Evolutionary conservation across 2,329 filamentous ascomycete species (phyloP).

Genomic region (Gaeumannomyces sp.): DNA sequence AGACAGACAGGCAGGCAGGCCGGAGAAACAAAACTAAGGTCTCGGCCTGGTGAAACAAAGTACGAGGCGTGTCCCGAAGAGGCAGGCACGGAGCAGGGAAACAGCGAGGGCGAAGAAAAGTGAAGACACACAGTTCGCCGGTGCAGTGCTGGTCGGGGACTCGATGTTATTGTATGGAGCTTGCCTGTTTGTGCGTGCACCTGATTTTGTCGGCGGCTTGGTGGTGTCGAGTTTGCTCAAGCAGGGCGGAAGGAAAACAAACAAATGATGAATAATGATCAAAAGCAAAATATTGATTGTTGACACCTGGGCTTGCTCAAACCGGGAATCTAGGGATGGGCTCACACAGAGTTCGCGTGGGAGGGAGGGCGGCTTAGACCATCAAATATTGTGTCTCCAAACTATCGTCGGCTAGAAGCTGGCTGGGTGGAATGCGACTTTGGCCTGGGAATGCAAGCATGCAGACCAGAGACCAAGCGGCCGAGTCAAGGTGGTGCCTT

Average conservation of each 20-base stretch:
- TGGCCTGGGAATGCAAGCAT: not conserved
- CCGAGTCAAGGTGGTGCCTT: not conserved
- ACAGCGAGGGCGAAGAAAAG: not conserved
- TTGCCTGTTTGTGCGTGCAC: not conserved
- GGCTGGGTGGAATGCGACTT: not conserved
- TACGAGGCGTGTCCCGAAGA: not conserved
- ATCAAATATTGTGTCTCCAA: not conserved
- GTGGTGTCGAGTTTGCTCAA: not conserved
- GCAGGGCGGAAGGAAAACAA: not conserved
- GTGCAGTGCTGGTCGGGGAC: not conserved
- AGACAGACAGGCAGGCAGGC: not conserved
- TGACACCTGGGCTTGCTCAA: not conserved
- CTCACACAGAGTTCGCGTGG: not conserved
- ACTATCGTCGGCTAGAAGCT: no score
- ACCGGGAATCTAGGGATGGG: not conserved
- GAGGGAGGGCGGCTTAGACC: not conserved
- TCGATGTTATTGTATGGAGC: not conserved
- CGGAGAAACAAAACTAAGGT: not conserved
- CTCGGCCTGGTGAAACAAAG: not conserved
- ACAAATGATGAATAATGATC: not conserved
- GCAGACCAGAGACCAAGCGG: not conserved
- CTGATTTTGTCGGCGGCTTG: not conserved
- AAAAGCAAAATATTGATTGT: not conserved
- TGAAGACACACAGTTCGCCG: not conserved
- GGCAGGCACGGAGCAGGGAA: not conserved